Evolutionary conservation across 306 rosid species (phyloP), one percentile per base, ranked within the genome.

Genomic region (Vigna trinervia): DNA sequence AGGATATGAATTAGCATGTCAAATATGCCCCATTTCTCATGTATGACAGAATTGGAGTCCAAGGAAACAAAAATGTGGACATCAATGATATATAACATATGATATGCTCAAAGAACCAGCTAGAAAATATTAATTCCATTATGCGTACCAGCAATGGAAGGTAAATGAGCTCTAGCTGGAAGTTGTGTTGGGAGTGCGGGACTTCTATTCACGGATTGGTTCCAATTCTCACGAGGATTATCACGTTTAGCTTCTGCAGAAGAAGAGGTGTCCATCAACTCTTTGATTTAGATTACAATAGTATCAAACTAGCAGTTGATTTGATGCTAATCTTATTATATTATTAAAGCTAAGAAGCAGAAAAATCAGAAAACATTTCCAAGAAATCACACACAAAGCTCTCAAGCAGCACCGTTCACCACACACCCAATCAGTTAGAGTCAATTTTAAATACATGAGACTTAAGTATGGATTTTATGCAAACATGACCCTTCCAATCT

Each of bases 91-190:
- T 80, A 41, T 43, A 4, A 43, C 9, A 43, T 41, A 41, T 20
- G 28, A 48, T 54, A 64, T 48, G 61, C 79, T 71, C 67, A 72
- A 78, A 50, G 38, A 80, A 61, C 54, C 59, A 74, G 60, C 62
- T 65, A 26, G n/a, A 22, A 81, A 41, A 28, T 10, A 77, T 52
- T 5, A 57, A 17, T 22, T 69, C 14, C 63, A 57, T 26, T 65
- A 78, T 79, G 51, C 48, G 69, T 88, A 91, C 98, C 93, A 12
- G 96, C 89, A 76, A 86, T 88, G 77, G 98, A 86, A 73, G 98
- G 98, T 68, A 88, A 88, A 85, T 90, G 94, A 79, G 98, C 98
- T 88, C 90, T 74, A 39, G 89, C 88, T 77, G 97, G 98, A 85
- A 94, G 97, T 85, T 94, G 90, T 47, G 87, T 85, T 69, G 98